Conservation (phyloP, 768 basidiomycete genomes). For the Tricholomella constricta region DNA sequence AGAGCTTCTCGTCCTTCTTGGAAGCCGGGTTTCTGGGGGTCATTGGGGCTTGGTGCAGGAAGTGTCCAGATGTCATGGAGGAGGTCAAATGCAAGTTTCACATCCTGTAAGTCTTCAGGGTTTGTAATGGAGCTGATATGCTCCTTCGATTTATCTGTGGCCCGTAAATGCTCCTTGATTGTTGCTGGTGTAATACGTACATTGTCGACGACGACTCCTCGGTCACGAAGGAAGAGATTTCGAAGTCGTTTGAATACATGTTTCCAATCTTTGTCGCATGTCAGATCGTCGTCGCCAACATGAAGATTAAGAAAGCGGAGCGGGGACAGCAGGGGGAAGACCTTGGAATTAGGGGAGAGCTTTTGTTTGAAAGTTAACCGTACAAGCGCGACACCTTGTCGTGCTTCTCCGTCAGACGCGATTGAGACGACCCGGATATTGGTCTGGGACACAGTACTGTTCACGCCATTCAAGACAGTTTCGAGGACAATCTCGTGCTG, state of each 20-base stretch:
- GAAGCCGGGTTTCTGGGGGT: conserved; percentile 17
- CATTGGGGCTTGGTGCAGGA: conserved; percentile 11
- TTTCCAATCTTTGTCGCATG: conserved; percentile 35
- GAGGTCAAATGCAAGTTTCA: conserved; percentile 26
- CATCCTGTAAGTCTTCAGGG: conserved; percentile 33
- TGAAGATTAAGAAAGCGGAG: conserved; percentile 25
- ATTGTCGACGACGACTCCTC: conserved; percentile 24
- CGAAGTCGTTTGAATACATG: conserved; percentile 35
- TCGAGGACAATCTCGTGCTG: too few relatives aligned
- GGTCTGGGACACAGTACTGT: conserved; percentile 22
- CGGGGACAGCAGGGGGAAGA: conserved; percentile 23
- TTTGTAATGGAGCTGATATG: conserved; percentile 23
- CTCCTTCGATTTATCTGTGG: background rate
- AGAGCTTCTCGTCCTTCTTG: conserved; percentile 21
- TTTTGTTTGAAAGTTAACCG: conserved; percentile 21
- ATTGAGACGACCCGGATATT: conserved; percentile 19
- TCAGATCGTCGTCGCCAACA: conserved; percentile 35
- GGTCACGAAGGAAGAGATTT: conserved; percentile 25
- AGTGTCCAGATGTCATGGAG: conserved; percentile 27
- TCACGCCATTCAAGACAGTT: too few relatives aligned
- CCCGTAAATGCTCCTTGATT: conserved; percentile 21
- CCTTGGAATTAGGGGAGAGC: conserved; percentile 20
- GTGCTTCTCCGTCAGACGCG: conserved; percentile 32
- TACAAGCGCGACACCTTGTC: conserved; percentile 25
- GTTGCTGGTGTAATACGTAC: conserved; percentile 24